phyloP scores from a whole-genome alignment of 495 filamentous ascomycete genomes.

The Alectoria sarmentosa region DNA sequence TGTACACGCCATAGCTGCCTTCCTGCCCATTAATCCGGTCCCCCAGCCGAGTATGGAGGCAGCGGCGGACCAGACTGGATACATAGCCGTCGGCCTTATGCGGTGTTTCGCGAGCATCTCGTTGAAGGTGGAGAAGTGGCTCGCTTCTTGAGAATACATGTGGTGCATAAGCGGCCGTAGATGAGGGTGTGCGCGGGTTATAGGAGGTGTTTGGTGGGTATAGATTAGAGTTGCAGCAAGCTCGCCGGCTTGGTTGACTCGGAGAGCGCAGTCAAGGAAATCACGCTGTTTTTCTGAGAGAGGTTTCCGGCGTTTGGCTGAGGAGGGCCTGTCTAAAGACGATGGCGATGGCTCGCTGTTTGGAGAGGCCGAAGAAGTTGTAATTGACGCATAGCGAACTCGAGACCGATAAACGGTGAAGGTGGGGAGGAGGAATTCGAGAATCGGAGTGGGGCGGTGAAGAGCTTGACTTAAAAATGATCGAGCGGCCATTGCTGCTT shows the following conservation, averaged over 20 bases:
- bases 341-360: slow-evolving; percentile 5
- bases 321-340: not conserved
- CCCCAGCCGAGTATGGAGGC: slow-evolving; percentile 83
- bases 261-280: slow-evolving; percentile 75
- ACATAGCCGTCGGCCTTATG: slow-evolving; percentile 88
- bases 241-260: slow-evolving; percentile 88
- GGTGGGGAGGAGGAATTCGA: slow-evolving; percentile 30
- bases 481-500: slow-evolving; percentile 7
- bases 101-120: slow-evolving; percentile 75
- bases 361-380: slow-evolving; percentile 18
- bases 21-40: slow-evolving; percentile 81
- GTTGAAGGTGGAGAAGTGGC: slow-evolving; percentile 83
- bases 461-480: not conserved
- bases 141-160: slow-evolving; percentile 96
- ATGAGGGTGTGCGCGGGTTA: slow-evolving; percentile 72
- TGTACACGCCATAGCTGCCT: slow-evolving; percentile 97
- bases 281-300: slow-evolving; percentile 62
- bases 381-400: slow-evolving; percentile 17
- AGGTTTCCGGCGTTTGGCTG: slow-evolving; percentile 47
- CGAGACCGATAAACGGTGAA: slow-evolving; percentile 3
- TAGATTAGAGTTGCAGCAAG: slow-evolving; percentile 84
- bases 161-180: slow-evolving; percentile 86
- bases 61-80: slow-evolving; percentile 80
- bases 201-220: slow-evolving; percentile 66
- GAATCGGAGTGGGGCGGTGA: slow-evolving; percentile 15